Base-by-base conservation (phyloP, 306 rosid genomes). In the Cicer bijugum region DNA sequence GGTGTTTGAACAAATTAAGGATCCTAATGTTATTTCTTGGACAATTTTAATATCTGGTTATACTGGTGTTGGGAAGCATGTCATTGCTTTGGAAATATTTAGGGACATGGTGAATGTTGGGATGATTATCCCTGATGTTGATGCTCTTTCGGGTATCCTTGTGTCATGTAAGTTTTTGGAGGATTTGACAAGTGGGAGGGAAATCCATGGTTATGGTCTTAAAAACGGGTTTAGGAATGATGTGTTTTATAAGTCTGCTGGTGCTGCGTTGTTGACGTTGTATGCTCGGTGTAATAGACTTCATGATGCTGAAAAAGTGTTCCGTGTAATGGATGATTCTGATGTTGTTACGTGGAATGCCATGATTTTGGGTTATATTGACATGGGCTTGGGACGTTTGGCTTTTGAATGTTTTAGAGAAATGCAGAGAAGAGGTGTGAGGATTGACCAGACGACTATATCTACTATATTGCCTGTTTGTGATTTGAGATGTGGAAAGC, bases 341-440 rank as follows among this genome's bases (percentile, higher is more conserved):
- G 84, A 87, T 75, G 78, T 71, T 66, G 78, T 84, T 75, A 80
- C 88, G 1, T 86, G 88, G 86, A 86, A 86, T 75, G 86, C 88
- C 28, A 84, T 80, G 90, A 84, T 82, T 66, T 75, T 60, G 33
- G 78, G 85, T 61, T 77, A 76, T 45, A 46, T 55, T 70, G 83
- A 86, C 58, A 57, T 46, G 45, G 88, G 85, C 28, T 33, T 74
- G 33, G 82, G 69, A 40, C 51, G 47, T 74, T 55, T 71, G 67
- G 88, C 86, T 11, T 67, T 87, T 14, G 78, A 74, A 61, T 47
- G 69, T 68, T 84, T 87, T 8, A 67, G 67, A 35, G 78, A 82
- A 77, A 87, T 87, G 82, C 88, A 74, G 48, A 72, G 28, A 40
- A 81, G 76, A 43, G 69, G 75, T 6, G 72, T 86, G 12, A 53